Base-by-base conservation (phyloP, 2,329 filamentous ascomycete species). In the Pseudogymnoascus sp. region DNA sequence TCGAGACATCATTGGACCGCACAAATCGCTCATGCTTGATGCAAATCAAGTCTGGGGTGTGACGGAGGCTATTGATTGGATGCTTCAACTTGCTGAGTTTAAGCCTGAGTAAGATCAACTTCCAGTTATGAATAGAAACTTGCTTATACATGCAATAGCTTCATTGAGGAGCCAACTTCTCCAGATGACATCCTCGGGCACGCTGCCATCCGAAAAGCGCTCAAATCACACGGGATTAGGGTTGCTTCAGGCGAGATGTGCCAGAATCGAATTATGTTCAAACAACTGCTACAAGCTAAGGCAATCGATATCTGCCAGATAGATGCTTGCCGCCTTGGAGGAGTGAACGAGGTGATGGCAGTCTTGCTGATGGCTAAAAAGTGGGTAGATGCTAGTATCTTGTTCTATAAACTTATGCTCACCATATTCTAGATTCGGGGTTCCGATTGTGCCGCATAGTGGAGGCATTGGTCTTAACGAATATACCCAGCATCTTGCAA, bases 221-320 rank as follows among this genome's bases (percentile, higher is more conserved):
- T 96, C 9, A 82, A 83, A 69, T 86, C 89, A 0, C 80, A 85
- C 71, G 84, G 84, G 63, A 91, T 96, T 69, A 90, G 90, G 63
- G 92, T 96, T 4, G 92, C 92, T 6, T 96, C 92, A 0, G 92
- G 92, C 66, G 92, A 96, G 78, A 95, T 96, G 91, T 94, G 91
- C 78, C 92, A 96, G 79, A 96, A 96, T 80, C 86, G 92, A 39
- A 90, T 96, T 67, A 85, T 96, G 70, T 96, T 96, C 84, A 96
- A 96, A 82, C 92, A 96, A 77, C 84, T 96, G 64, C 83, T 96
- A 60, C 84, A 87, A 73, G 80, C 85, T 2, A 88, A 88, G 60
- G 90, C 91, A 64, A 90, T 96, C 69, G 91, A 94, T 71, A 85
- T 96, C 19, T 91, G 91, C 73, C 92, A 96, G 76, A 89, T 94